Conservation (phyloP, 805 yeast species). For the Saccharomycopsis synnaedendra region DNA sequence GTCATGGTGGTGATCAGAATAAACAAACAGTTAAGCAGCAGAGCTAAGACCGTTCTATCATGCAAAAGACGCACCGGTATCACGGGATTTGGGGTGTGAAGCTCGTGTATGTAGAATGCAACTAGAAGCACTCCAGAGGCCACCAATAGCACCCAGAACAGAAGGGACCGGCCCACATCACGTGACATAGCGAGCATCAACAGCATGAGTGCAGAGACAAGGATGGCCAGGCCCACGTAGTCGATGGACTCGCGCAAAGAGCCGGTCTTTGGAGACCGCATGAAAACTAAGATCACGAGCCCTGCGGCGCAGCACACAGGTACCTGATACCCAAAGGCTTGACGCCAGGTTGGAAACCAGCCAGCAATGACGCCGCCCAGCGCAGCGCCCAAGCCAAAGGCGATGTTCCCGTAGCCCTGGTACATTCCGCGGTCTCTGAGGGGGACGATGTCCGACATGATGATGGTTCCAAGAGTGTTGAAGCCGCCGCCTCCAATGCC, state of each 20-base stretch:
- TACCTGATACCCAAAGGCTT: conserved; percentile 41
- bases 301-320: conserved; percentile 38
- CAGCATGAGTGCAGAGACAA: conserved; percentile 47
- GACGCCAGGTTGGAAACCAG: conserved; percentile 58
- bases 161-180: conserved; percentile 46
- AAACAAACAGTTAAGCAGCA: conserved; percentile 61
- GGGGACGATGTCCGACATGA: conserved; percentile 68
- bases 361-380: conserved; percentile 59
- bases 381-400: conserved; percentile 65
- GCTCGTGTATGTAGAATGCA: conserved; percentile 42
- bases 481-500: conserved; percentile 94
- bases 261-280: conserved; percentile 25
- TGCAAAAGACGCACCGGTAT: conserved; percentile 50
- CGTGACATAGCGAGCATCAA: conserved; percentile 51
- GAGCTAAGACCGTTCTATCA: conserved; percentile 49
- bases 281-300: conserved; percentile 25
- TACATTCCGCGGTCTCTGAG: conserved; percentile 64
- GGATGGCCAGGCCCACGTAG: conserved; percentile 48
- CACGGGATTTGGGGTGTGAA: conserved; percentile 50
- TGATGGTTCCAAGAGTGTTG: conserved; percentile 60
- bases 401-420: conserved; percentile 71
- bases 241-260: conserved; percentile 31
- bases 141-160: conserved; percentile 32
- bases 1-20: conserved; percentile 58
- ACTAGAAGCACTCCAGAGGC: conserved; percentile 25